Evolutionary conservation across 1,284 basidiomycete genomes (phyloP).

Genomic region (Boletus semigastroideus): DNA sequence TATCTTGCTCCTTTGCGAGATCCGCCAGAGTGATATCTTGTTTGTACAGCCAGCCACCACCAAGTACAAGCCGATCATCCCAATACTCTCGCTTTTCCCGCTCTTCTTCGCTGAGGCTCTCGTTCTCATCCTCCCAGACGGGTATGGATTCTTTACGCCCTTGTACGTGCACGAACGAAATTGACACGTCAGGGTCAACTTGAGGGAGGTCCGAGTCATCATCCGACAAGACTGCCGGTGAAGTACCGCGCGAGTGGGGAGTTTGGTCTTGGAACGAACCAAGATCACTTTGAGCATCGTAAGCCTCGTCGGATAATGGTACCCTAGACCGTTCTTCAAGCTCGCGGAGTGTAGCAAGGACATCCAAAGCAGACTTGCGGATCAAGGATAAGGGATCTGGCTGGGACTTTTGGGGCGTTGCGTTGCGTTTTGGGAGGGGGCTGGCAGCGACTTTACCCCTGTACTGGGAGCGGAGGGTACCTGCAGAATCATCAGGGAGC

Average conservation of each 20-base stretch:
- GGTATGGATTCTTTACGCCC: constrained; percentile 64
- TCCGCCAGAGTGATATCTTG: constrained; percentile 59
- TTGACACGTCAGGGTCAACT: constrained; percentile 56
- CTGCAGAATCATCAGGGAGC: constrained; percentile 69
- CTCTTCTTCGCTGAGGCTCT: constrained; percentile 44
- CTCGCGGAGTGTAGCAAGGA: constrained; percentile 68
- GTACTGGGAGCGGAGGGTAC: constrained; percentile 51
- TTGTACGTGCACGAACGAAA: constrained; percentile 67
- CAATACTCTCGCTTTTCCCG: constrained; percentile 63
- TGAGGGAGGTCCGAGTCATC: constrained; percentile 40
- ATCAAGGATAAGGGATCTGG: constrained; percentile 67
- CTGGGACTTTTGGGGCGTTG: constrained; percentile 29
- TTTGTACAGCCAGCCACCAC: constrained; percentile 77
- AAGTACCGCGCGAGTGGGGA: constrained; percentile 44
- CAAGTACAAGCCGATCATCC: constrained; percentile 76
- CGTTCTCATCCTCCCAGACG: constrained; percentile 77
- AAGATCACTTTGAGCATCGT: constrained; percentile 72
- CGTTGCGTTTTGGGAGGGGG: constrained; percentile 37
- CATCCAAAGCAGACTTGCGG: constrained; percentile 72
- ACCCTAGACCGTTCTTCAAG: constrained; percentile 67
- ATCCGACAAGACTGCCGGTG: constrained; percentile 43
- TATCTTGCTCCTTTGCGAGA: constrained; percentile 54
- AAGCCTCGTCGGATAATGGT: constrained; percentile 69
- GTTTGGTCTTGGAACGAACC: constrained; percentile 41
- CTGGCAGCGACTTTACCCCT: constrained; percentile 42